These are phyloP conservation scores for Flaveria trinervia DNA, from an alignment of 129 eudicot species.

Conservation along the genomic window DNA sequence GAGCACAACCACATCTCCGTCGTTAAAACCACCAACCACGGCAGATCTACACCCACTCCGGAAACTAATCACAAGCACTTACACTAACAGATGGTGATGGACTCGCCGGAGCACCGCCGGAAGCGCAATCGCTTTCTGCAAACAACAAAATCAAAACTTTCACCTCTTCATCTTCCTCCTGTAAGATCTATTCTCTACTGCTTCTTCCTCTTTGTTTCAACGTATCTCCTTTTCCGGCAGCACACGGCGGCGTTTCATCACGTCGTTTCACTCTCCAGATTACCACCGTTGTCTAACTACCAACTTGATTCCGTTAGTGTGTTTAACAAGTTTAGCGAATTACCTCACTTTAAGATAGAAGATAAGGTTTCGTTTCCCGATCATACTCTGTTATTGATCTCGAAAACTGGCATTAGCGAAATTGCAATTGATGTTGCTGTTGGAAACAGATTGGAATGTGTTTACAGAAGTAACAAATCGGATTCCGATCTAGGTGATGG, in stretches of 20 bases:
- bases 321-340: neutral
- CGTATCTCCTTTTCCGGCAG: constrained; percentile 42
- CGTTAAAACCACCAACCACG: constrained; percentile 1
- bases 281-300: constrained; percentile 48
- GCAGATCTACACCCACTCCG: neutral
- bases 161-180: constrained; percentile 39
- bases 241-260: constrained; percentile 42
- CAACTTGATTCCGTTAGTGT: constrained; percentile 20
- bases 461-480: constrained; percentile 42
- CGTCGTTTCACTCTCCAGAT: constrained; percentile 48
- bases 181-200: constrained; percentile 56
- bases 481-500: neutral
- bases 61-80: neutral
- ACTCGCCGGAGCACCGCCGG: constrained; percentile 47
- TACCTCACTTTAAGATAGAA: constrained; percentile 41
- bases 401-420: constrained; percentile 3
- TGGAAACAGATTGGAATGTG: constrained; percentile 48
- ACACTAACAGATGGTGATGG: constrained; percentile 21
- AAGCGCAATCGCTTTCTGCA: constrained; percentile 28
- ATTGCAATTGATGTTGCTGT: neutral
- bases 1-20: constrained; percentile 12
- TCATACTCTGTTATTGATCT: constrained; percentile 57
- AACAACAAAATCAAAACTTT: constrained; percentile 27
- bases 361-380: constrained; percentile 75
- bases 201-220: constrained; percentile 40